phyloP scores from a whole-genome alignment of 2,329 filamentous ascomycete genomes.

The Purpureocillium lavendulum region DNA sequence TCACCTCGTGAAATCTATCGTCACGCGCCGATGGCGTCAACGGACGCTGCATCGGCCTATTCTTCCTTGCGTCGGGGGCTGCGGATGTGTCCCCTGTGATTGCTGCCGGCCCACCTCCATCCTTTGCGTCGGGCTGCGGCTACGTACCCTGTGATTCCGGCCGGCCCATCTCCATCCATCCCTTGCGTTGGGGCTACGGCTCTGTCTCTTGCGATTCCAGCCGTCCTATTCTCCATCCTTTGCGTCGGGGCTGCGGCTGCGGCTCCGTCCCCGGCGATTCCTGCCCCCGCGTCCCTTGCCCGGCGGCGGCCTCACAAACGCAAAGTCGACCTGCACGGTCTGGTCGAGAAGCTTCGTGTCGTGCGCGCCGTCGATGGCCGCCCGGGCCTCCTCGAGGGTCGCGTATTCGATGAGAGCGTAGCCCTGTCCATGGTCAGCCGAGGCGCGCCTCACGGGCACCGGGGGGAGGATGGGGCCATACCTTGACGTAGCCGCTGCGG shows the following conservation, averaged over 20 bases:
- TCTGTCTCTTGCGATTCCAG: background rate
- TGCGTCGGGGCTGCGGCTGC: conserved; percentile 39
- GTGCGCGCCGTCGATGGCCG: conserved; percentile 76
- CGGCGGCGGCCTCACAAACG: conserved; percentile 73
- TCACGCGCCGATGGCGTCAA: too few species aligned
- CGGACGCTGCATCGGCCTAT: too few species aligned
- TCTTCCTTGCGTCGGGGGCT: conserved; percentile 35
- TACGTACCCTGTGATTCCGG: conserved; percentile 33
- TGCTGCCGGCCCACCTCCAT: conserved; percentile 27
- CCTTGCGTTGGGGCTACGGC: conserved; percentile 30
- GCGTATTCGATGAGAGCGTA: conserved; percentile 82
- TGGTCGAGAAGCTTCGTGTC: conserved; percentile 72
- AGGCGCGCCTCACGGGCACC: background rate
- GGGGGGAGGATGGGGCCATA: conserved; percentile 23
- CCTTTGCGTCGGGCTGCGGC: conserved; percentile 37
- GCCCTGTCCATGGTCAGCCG: conserved; percentile 44
- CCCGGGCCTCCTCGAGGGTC: conserved; percentile 68
- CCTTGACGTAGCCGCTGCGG: conserved; percentile 81
- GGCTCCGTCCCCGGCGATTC: conserved; percentile 34
- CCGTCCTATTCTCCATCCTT: conserved; percentile 23
- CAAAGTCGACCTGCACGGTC: conserved; percentile 74
- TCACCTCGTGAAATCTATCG: too few species aligned
- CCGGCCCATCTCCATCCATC: conserved; percentile 25
- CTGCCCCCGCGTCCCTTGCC: conserved; percentile 32
- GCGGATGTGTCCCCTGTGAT: conserved; percentile 36